phyloP scores from a whole-genome alignment of 805 yeast species.

The Candida palmyrensis region DNA sequence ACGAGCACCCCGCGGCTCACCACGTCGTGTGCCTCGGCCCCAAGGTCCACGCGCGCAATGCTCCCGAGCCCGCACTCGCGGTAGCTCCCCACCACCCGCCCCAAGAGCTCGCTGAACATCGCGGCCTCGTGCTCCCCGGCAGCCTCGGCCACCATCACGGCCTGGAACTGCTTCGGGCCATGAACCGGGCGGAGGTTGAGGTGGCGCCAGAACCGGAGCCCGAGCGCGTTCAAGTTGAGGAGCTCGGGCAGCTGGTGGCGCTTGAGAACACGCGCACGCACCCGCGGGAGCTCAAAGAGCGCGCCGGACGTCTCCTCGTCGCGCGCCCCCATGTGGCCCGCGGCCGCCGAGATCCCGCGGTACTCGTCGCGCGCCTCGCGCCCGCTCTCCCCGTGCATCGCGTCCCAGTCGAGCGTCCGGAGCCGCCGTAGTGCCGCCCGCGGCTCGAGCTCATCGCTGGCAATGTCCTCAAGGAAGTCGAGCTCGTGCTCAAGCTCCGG shows the following conservation, averaged over 20 bases:
- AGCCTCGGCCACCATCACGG: slow-evolving; percentile 41
- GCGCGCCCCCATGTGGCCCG: slow-evolving; percentile 2
- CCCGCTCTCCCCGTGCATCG: slow-evolving; percentile 17
- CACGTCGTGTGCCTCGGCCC: slow-evolving; percentile 23
- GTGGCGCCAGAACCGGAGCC: slow-evolving; percentile 50
- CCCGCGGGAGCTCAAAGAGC: slow-evolving; percentile 18
- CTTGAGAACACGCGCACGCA: slow-evolving; percentile 26
- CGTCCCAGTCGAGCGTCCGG: slow-evolving; percentile 30
- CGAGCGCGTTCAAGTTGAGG: slow-evolving; percentile 41
- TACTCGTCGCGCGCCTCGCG: slow-evolving; percentile 17
- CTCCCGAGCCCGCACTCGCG: slow-evolving; percentile 46
- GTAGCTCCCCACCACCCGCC: slow-evolving; percentile 39
- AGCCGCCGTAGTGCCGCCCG: slow-evolving; percentile 16
- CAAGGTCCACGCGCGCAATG: slow-evolving; percentile 25
- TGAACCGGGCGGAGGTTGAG: slow-evolving; percentile 52
- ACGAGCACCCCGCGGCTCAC: slow-evolving; percentile 24
- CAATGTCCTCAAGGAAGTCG: slow-evolving; percentile 33
- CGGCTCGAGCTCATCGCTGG: slow-evolving; percentile 27
- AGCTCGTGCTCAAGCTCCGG: slow-evolving; percentile 23
- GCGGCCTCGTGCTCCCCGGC: slow-evolving; percentile 10
- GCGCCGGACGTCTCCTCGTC: slow-evolving; percentile 5
- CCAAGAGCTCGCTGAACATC: slow-evolving; percentile 34
- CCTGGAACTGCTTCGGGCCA: slow-evolving; percentile 47
- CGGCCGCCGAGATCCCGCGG: slow-evolving; percentile 11
- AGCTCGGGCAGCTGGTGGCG: slow-evolving; percentile 38